These are phyloP conservation scores for Podaxis sp. DNA, from an alignment of 768 basidiomycete genomes.

Conservation along the genomic window DNA sequence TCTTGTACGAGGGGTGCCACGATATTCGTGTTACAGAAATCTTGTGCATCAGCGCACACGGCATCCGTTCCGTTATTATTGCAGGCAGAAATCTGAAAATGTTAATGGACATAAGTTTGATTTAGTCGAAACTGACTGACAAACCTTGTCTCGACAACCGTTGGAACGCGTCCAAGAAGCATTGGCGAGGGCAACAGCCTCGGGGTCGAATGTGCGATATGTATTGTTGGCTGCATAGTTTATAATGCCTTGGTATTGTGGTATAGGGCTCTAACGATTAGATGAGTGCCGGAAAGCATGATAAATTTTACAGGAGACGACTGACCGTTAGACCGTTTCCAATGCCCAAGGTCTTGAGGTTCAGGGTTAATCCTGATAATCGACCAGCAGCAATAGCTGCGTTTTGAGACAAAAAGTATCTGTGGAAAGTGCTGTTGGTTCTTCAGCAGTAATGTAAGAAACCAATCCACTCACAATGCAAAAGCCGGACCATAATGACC, in stretches of 20 bases:
- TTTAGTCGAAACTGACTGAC: background rate
- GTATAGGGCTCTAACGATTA: slow-evolving; percentile 34
- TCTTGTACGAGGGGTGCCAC: slow-evolving; percentile 52
- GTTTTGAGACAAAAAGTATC: slow-evolving; percentile 60
- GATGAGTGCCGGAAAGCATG: background rate
- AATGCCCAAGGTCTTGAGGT: slow-evolving; percentile 62
- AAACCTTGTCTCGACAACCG: slow-evolving; percentile 53
- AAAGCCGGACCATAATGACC: slow-evolving; percentile 73
- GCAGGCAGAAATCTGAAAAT: slow-evolving; percentile 50
- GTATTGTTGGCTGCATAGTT: slow-evolving; percentile 55
- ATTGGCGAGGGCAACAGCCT: slow-evolving; percentile 42
- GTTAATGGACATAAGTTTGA: background rate
- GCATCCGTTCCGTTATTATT: slow-evolving; percentile 46
- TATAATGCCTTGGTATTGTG: slow-evolving; percentile 60
- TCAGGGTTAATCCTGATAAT: slow-evolving; percentile 45
- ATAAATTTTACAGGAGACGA: background rate
- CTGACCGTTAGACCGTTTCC: slow-evolving; percentile 64
- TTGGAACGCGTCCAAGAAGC: slow-evolving; percentile 37
- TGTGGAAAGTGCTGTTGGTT: slow-evolving; percentile 16
- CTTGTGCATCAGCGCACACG: slow-evolving; percentile 57
- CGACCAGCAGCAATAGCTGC: slow-evolving; percentile 49
- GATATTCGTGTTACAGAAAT: slow-evolving; percentile 57
- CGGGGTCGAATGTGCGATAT: slow-evolving; percentile 48
- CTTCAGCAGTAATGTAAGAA: background rate
- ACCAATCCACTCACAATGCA: slow-evolving; percentile 39